Evolutionary conservation across 352 stramenopile species (phyloP).

Genomic region (Blastocystis hominis): DNA sequence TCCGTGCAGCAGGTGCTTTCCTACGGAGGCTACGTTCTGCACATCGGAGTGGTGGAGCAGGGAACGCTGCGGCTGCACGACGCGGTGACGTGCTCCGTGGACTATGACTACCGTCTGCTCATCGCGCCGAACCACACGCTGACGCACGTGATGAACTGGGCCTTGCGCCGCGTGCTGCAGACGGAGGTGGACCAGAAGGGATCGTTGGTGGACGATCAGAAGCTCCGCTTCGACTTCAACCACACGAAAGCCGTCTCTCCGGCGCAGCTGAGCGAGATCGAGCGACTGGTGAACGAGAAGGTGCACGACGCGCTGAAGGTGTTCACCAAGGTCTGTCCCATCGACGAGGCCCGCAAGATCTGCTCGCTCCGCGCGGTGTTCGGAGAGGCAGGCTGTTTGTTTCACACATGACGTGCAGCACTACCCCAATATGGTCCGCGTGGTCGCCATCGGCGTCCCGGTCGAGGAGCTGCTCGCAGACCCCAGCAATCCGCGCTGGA

Average conservation of each 20-base stretch:
- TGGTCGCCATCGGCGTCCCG: slow-evolving; percentile 83
- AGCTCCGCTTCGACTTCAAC: slow-evolving; percentile 96
- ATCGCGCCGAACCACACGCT: slow-evolving; percentile 96
- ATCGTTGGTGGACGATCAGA: slow-evolving; percentile 87
- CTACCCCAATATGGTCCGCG: slow-evolving; percentile 92
- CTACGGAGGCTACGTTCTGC: slow-evolving; percentile 88
- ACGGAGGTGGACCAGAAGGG: slow-evolving; percentile 87
- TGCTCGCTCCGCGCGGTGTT: slow-evolving; percentile 91
- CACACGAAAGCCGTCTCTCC: slow-evolving; percentile 83
- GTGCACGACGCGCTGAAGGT: slow-evolving; percentile 67
- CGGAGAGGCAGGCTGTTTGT: slow-evolving; percentile 74
- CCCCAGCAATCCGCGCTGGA: slow-evolving; percentile 74
- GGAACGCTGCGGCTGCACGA: slow-evolving; percentile 70
- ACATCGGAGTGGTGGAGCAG: slow-evolving; percentile 74
- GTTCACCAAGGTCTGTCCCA: slow-evolving; percentile 78
- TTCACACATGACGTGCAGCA: background rate
- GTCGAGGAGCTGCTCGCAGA: slow-evolving; percentile 67
- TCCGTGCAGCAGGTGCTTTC: slow-evolving; percentile 60
- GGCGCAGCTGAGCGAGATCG: slow-evolving; percentile 72
- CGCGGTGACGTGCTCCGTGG: slow-evolving; percentile 76
- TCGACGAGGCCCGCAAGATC: slow-evolving; percentile 84
- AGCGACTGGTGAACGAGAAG: slow-evolving; percentile 70
- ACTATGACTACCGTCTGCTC: slow-evolving; percentile 81
- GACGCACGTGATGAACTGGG: slow-evolving; percentile 96
- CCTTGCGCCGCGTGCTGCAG: slow-evolving; percentile 84